Percentiles rank a stretch among this genome's conserved stretches.
phyloP scores from a whole-genome alignment of 305 asterid species.

The Lippia alba region DNA sequence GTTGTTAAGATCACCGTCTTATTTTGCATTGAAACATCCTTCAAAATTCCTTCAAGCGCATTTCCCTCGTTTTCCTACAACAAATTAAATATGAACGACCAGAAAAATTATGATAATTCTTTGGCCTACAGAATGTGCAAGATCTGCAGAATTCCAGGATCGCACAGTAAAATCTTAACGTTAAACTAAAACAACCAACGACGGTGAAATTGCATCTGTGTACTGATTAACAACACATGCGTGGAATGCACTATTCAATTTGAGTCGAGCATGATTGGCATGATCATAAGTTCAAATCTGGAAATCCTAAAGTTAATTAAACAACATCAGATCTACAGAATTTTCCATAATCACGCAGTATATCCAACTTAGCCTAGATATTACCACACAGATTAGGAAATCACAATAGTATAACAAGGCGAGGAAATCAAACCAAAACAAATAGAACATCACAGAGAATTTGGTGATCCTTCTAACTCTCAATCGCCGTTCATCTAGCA shows the following conservation, averaged over 20 bases:
- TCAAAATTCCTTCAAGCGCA: slow-evolving; percentile 50
- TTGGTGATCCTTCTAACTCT: too few relatives aligned
- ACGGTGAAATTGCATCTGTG: too few relatives aligned
- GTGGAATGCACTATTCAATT: slow-evolving; percentile 7
- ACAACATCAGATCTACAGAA: slow-evolving; percentile 4
- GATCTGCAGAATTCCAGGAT: slow-evolving; percentile 5
- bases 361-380: background rate
- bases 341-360: background rate
- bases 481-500: too few relatives aligned
- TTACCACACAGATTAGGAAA: background rate
- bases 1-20: slow-evolving; percentile 58
- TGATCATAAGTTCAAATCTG: background rate
- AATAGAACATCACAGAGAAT: too few relatives aligned
- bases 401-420: background rate
- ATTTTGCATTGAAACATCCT: slow-evolving; percentile 53
- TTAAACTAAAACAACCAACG: background rate
- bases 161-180: background rate
- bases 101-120: slow-evolving; percentile 3
- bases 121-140: slow-evolving; percentile 1
- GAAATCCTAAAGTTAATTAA: slow-evolving; percentile 5
- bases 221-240: too few relatives aligned
- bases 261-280: slow-evolving; percentile 21
- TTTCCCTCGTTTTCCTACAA: slow-evolving; percentile 50
- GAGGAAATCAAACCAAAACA: too few relatives aligned
- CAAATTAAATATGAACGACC: slow-evolving; percentile 33